Conservation (phyloP, 345 rosid species). For the Sisymbrium altissimum region DNA sequence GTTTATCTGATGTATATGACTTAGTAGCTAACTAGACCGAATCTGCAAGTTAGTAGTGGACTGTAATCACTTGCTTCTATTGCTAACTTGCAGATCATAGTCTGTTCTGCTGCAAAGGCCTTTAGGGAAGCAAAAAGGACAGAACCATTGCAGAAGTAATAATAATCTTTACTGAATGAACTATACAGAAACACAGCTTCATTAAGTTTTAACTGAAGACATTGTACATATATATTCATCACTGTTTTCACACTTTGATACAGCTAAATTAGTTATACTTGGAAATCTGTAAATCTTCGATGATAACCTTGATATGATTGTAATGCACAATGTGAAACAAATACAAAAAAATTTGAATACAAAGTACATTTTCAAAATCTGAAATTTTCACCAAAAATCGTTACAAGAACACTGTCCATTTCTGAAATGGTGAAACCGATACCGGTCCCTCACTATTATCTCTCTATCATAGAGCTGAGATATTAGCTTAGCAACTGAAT, state of each 20-base stretch:
- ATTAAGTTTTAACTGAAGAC: neutral
- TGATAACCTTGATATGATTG: too few species aligned
- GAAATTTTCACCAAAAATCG: conserved; percentile 68
- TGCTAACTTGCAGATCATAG: conserved; percentile 51
- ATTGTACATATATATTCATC: neutral
- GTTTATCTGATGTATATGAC: neutral
- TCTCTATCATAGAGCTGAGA: conserved; percentile 55
- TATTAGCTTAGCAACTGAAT: conserved; percentile 58
- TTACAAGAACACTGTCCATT: conserved; percentile 63
- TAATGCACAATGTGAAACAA: too few species aligned
- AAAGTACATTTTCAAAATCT: too few species aligned
- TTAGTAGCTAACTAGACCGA: neutral
- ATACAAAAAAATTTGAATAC: too few species aligned
- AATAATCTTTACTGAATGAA: neutral
- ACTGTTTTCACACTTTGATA: conserved; percentile 1
- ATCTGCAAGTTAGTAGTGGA: neutral
- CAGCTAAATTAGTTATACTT: conserved; percentile 74
- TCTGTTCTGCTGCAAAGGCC: conserved; percentile 73
- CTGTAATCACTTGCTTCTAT: conserved; percentile 7
- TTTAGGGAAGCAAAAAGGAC: conserved; percentile 89
- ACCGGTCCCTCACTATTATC: conserved; percentile 56
- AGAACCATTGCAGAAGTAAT: conserved; percentile 68
- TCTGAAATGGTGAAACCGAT: conserved; percentile 65
- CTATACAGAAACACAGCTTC: neutral
- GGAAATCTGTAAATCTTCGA: conserved; percentile 63